Conservation (phyloP, 305 asterid genomes). For the Lippia alba region DNA sequence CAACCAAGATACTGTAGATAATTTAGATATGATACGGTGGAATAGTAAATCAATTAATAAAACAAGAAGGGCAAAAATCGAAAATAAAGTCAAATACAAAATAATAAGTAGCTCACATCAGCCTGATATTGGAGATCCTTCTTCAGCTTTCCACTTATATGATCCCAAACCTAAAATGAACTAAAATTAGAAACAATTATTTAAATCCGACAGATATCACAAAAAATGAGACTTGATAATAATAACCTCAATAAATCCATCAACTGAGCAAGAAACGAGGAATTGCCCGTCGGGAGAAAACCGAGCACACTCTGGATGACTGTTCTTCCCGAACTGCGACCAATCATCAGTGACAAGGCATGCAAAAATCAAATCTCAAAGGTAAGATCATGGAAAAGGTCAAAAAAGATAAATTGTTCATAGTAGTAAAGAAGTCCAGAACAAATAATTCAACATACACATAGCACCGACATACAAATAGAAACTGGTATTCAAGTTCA, state of each 20-base stretch:
- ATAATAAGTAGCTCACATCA: constrained; percentile 65
- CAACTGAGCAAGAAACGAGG: constrained; percentile 95
- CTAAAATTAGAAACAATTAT: constrained; percentile 39
- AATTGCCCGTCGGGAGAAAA: constrained; percentile 99
- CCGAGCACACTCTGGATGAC: constrained; percentile 89
- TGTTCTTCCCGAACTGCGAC: constrained; percentile 93
- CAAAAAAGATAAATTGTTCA: constrained; percentile 15
- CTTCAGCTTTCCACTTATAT: constrained; percentile 91
- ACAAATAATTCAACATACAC: constrained; percentile 3
- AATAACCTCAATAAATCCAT: constrained; percentile 93
- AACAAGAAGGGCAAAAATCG: neutral
- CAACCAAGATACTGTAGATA: constrained; percentile 9
- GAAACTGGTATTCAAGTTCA: constrained; percentile 12
- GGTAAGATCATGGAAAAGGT: constrained; percentile 23
- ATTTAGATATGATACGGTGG: neutral
- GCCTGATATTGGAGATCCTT: constrained; percentile 99
- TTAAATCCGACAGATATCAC: constrained; percentile 14
- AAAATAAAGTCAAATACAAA: neutral
- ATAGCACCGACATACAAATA: constrained; percentile 1
- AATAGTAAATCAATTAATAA: neutral
- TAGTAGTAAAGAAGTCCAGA: constrained; percentile 21
- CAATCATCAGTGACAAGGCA: constrained; percentile 34
- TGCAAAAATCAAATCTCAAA: constrained; percentile 27
- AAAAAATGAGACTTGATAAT: constrained; percentile 32
- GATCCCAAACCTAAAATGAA: constrained; percentile 89